phyloP scores from a whole-genome alignment of 176 grass and related monocot species.

The Phoenix roebelenii region DNA sequence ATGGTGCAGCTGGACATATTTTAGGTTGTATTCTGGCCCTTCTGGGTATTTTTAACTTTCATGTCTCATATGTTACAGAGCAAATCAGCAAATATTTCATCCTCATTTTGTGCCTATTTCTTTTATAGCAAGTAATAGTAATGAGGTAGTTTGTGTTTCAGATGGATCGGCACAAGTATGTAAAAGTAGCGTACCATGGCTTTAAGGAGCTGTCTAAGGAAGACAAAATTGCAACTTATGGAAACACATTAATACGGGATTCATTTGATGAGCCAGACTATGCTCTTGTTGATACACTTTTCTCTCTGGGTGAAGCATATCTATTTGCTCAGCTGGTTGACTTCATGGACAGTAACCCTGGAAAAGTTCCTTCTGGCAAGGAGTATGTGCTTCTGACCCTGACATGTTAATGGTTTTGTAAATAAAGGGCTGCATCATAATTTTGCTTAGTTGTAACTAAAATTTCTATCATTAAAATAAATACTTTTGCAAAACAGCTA shows the following conservation, averaged over 20 bases:
- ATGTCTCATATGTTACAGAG: neutral
- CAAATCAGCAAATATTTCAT: neutral
- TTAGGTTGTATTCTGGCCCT: too few relatives aligned
- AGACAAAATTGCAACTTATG: slow-evolving; percentile 83
- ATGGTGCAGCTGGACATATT: too few relatives aligned
- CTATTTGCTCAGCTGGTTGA: slow-evolving; percentile 95
- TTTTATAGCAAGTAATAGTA: slow-evolving; percentile 4
- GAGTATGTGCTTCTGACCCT: slow-evolving; percentile 49
- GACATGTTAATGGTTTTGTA: slow-evolving; percentile 16
- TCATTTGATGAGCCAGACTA: slow-evolving; percentile 99
- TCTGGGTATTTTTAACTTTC: too few relatives aligned
- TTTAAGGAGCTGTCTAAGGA: slow-evolving; percentile 90
- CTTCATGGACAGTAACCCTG: slow-evolving; percentile 85
- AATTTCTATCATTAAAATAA: neutral
- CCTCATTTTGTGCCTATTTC: neutral
- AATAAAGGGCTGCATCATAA: neutral
- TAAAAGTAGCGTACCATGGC: slow-evolving; percentile 97
- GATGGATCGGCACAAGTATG: slow-evolving; percentile 99
- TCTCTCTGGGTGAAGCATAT: slow-evolving; percentile 95
- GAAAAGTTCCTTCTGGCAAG: slow-evolving; percentile 70
- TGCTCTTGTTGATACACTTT: slow-evolving; percentile 89
- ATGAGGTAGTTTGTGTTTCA: slow-evolving; percentile 31
- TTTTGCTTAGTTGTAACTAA: neutral
- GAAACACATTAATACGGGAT: slow-evolving; percentile 81
- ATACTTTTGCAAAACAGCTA: too few relatives aligned